phyloP scores from a whole-genome alignment of 1,139 yeast species.

The Yamadazyma triangularis region DNA sequence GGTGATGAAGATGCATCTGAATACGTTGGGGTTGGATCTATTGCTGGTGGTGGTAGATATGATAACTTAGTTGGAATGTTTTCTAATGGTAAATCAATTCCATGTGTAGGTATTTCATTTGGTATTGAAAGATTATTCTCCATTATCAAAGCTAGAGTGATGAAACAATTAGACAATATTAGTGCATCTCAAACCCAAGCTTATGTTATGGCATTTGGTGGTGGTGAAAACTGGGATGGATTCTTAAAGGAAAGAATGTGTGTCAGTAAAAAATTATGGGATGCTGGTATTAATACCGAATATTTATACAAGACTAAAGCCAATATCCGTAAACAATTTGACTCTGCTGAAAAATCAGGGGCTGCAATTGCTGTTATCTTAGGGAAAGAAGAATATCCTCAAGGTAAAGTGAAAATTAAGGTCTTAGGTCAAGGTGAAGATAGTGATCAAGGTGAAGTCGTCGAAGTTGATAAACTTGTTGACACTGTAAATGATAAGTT shows the following conservation, averaged over 20 bases:
- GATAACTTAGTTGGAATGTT: slow-evolving; percentile 97
- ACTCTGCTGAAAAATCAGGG: slow-evolving; percentile 94
- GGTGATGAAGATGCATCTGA: slow-evolving; percentile 89
- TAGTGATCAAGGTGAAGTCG: slow-evolving; percentile 81
- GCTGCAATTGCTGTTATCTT: slow-evolving; percentile 87
- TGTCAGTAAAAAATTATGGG: slow-evolving; percentile 79
- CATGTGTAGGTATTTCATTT: slow-evolving; percentile 95
- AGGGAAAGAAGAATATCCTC: slow-evolving; percentile 88
- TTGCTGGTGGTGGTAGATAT: slow-evolving; percentile 98
- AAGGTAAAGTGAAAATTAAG: slow-evolving; percentile 81
- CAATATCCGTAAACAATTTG: slow-evolving; percentile 92
- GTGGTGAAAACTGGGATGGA: slow-evolving; percentile 94
- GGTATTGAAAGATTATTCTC: slow-evolving; percentile 96
- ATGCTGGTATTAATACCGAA: slow-evolving; percentile 84
- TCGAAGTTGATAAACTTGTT: slow-evolving; percentile 57
- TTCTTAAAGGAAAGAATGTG: slow-evolving; percentile 88
- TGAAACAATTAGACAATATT: slow-evolving; percentile 49
- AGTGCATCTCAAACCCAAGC: slow-evolving; percentile 89
- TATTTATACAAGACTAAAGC: slow-evolving; percentile 89
- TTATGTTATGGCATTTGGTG: slow-evolving; percentile 96
- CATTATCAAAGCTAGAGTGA: slow-evolving; percentile 71
- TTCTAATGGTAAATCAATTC: slow-evolving; percentile 86
- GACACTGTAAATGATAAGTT: slow-evolving; percentile 53
- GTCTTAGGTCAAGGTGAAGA: slow-evolving; percentile 84
- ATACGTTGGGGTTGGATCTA: slow-evolving; percentile 96